Evolutionary conservation across 805 yeast species (phyloP), one percentile per base, ranked within the genome.

Genomic region (Candida cerambycidarum): DNA sequence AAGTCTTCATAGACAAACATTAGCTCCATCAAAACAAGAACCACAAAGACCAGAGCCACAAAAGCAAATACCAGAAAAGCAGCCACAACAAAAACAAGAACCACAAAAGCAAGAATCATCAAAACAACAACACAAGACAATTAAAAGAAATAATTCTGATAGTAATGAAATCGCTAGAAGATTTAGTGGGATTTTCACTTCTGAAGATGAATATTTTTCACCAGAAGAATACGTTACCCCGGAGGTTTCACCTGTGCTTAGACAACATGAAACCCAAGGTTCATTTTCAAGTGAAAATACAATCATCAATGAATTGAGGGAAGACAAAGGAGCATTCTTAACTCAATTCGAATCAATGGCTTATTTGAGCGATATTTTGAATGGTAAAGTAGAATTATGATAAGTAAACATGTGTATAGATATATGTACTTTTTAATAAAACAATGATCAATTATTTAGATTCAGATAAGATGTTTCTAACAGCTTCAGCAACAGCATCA

Each of bases 401-500:
- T n/a, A n/a, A 34, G 23, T 21, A 21, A 18, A n/a, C 32, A 11
- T 36, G 15, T 18, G 25, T 33, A 15, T 21, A 32, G 15, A 18
- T 32, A 33, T 18, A 21, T 27, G 40, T 29, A 28, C 2, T 5
- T 18, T 28, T 37, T 28, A 37, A 16, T 25, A 17, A 28, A 23
- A 33, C 14, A 17, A 5, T 19, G 7, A 12, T 17, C 5, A n/a
- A 16, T n/a, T 18, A 38, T 16, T 25, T 37, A 4, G 32, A 37
- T 35, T 21, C 12, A 24, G 29, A 30, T 25, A 43, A 38, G n/a
- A 38, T 33, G 3, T 27, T 15, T 14, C n/a, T 70, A 43, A 89
- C 89, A 43, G 85, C 85, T 25, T 69, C 76, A 33, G 85, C 96
- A 58, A 93, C 74, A 32, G 97, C 97, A 62, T 89, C 95, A 60